phyloP scores from a whole-genome alignment of 179 eudicot species.

The Nepenthes alata region DNA sequence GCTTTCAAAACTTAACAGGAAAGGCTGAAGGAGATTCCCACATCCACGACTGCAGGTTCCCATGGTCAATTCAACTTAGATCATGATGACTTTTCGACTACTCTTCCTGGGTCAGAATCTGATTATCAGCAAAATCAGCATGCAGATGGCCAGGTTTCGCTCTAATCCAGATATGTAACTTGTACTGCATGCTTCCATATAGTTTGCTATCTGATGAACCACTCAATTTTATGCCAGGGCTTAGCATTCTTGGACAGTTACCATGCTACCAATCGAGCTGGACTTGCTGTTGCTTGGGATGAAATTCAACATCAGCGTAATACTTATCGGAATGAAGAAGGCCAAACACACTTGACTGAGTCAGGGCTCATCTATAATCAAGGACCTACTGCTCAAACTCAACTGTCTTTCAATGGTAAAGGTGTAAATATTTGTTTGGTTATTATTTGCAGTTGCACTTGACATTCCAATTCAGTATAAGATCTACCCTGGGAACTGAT shows the following conservation, averaged over 20 bases:
- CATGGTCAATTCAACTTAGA: slow-evolving; percentile 32
- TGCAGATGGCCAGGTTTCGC: slow-evolving; percentile 48
- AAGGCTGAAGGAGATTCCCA: slow-evolving; percentile 76
- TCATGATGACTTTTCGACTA: slow-evolving; percentile 29
- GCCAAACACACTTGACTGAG: slow-evolving; percentile 16
- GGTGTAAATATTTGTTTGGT: not conserved
- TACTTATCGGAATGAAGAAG: slow-evolving; percentile 6
- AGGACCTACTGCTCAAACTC: slow-evolving; percentile 15
- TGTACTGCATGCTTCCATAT: slow-evolving; percentile 5
- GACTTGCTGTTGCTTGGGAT: slow-evolving; percentile 34
- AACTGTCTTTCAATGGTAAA: slow-evolving; percentile 24
- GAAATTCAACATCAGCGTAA: slow-evolving; percentile 20
- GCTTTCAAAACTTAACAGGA: slow-evolving; percentile 32
- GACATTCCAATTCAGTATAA: too few species aligned
- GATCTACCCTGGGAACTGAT: too few species aligned
- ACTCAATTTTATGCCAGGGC: slow-evolving; percentile 28
- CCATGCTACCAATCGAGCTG: slow-evolving; percentile 36
- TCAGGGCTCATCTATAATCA: slow-evolving; percentile 16
- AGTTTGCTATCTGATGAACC: slow-evolving; percentile 4
- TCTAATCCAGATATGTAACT: slow-evolving; percentile 6
- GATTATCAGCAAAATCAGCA: slow-evolving; percentile 39
- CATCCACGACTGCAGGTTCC: slow-evolving; percentile 34
- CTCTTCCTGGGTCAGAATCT: slow-evolving; percentile 77
- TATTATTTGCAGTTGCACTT: too few species aligned
- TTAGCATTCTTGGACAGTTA: slow-evolving; percentile 58